phyloP scores from a whole-genome alignment of 1,139 yeast species.

The Zhuliangozyma blackwelliae region DNA sequence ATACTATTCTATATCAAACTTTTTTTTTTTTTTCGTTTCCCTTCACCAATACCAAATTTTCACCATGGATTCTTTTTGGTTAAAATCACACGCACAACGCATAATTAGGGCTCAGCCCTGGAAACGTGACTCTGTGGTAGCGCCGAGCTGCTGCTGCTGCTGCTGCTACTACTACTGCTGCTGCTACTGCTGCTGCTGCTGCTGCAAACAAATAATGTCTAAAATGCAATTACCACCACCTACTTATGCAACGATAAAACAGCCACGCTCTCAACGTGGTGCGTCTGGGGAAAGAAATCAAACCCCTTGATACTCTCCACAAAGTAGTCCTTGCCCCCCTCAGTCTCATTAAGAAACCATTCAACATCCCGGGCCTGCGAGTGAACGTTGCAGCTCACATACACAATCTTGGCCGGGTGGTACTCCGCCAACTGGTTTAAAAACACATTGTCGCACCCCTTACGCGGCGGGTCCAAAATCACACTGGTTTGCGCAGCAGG shows the following conservation, averaged over 20 bases:
- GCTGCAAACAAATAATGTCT: no score
- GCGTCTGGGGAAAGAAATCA: conserved; percentile 97
- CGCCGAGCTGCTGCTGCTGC: no score
- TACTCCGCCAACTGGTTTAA: conserved; percentile 79
- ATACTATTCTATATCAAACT: conserved; percentile 3
- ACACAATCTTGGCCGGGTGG: conserved; percentile 81
- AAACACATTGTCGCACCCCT: conserved; percentile 90
- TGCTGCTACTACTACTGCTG: no score
- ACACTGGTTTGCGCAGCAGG: conserved; percentile 79
- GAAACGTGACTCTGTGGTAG: no score
- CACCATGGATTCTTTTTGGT: no score
- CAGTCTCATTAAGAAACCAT: conserved; percentile 68
- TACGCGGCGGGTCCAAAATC: conserved; percentile 93
- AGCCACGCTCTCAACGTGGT: conserved; percentile 95
- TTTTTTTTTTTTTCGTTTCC: not conserved
- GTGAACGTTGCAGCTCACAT: conserved; percentile 95
- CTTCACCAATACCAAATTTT: not conserved
- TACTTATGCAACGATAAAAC: conserved; percentile 44
- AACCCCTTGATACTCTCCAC: conserved; percentile 88
- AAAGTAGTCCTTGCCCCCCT: conserved; percentile 56
- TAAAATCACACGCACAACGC: no score
- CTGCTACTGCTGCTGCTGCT: no score
- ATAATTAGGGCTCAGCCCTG: no score
- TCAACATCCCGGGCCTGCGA: conserved; percentile 94
- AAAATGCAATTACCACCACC: no score